Base-by-base conservation (phyloP, 1,139 yeast species). In the Maudiozyma humilis region DNA sequence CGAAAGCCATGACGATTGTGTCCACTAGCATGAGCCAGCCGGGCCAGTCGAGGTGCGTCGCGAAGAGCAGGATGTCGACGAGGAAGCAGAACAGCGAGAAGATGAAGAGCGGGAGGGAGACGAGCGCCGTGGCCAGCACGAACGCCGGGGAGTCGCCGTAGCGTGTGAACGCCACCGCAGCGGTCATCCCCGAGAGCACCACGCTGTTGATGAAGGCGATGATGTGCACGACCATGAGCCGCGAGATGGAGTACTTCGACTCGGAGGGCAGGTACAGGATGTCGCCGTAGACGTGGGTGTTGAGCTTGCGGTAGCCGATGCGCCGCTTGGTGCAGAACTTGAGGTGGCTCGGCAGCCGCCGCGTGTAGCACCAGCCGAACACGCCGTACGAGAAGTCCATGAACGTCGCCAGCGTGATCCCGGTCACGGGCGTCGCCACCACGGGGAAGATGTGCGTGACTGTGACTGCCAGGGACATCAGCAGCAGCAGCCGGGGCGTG, bases 141-240 rank as follows among this genome's bases (percentile, higher is more conserved):
- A 58, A 54, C 34, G 49, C 47, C 15, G 66, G 45, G 0, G 66
- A 56, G 12, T 53, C 51, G 7, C 66, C 72, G 10, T 74, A 60
- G 2, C 34, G 31, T 8, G 54, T 42, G 25, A 70, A 39, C 4
- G 70, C 41, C 0, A 73, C 57, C 42, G 70, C 51, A 2, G 72
- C 16, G 12, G 74, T 54, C 48, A 79, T 61, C 3, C 80, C 55
- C 47, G 80, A 70, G 18, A 57, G 39, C 3, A 49, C 37, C 14
- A 42, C 16, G 15, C 84, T 78, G 59, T 84, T 69, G 0, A 83
- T 88, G 17, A 83, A 73, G 1, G 94, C 83, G 25, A 88, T 78
- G 1, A 91, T 89, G 53, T 84, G 91, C n/a, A 86, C 78, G 40
- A 88, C 76, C 43, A 89, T 70, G 41, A 86, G 68, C 52, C 78